Base-by-base conservation (phyloP, 2,329 filamentous ascomycete species). In the Fonsecaea monophora region DNA sequence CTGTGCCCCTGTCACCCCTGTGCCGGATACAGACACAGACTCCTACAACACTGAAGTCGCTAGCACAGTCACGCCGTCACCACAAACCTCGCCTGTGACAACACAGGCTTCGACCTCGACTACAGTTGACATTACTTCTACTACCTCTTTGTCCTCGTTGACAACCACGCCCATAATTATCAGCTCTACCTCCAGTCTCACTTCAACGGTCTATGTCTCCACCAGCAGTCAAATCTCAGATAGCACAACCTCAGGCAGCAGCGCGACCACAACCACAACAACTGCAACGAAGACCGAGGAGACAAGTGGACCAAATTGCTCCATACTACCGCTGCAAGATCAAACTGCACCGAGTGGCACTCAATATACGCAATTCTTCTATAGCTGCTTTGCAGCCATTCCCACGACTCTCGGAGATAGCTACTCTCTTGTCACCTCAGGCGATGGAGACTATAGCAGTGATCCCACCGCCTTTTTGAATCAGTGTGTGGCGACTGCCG, bases 361-460 rank as follows among this genome's bases (percentile, higher is more conserved):
- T 38, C 59, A 61, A 38, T 61, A 61, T 48, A 61, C 59, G 34
- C 59, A 61, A 54, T 61, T 61, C 59, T 61, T 61, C 48, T 61
- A 61, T 35, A 61, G 59, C 9, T 61, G 59, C 13, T 32, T 30
- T 38, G 59, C 59, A 5, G 59, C 59, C 45, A 61, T 61, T 53
- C 59, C 59, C 5, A 32, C n/a, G 25, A 32, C 42, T 18, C 59
- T 61, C n/a, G 59, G 59, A 32, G 40, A 10, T 32, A 61, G 32
- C 12, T 34, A 61, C 32, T 53, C 59, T 15, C 15, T 35, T 4
- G 59, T 48, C 18, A 61, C 59, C 53, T 53, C 59, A 53, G 59
- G 59, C 5, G 32, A 40, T 32, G 59, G 18, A 40, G 59, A 30
- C 18, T 61, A 40, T 38, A 40, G 34, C 48, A 40, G 13, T 3